A percentile compares a stretch with the other conserved stretches of the same genome.
Evolutionary conservation across 2,329 filamentous ascomycete genomes (phyloP).

Genomic region (Teratosphaeria epicoccoides): DNA sequence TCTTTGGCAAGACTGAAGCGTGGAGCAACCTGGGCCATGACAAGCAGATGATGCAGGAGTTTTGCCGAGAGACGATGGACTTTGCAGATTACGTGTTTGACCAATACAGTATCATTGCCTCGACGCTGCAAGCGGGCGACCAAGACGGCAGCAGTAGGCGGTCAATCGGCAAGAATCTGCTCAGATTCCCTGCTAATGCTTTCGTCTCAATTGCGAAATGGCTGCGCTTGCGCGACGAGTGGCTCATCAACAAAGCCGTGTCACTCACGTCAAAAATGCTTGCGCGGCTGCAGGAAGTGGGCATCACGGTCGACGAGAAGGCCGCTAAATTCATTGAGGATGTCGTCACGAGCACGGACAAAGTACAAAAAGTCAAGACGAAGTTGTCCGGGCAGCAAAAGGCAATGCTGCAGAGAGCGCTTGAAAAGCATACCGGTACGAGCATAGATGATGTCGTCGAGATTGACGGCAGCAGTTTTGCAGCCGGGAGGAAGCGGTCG

Average conservation of each 20-base stretch:
- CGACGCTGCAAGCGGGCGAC: slow-evolving; percentile 46
- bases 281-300: slow-evolving; percentile 64
- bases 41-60: slow-evolving; percentile 73
- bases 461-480: neutral
- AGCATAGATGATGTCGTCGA: slow-evolving; percentile 11
- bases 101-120: slow-evolving; percentile 73
- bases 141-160: slow-evolving; percentile 25
- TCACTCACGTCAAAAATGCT: slow-evolving; percentile 77
- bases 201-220: slow-evolving; percentile 68
- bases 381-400: slow-evolving; percentile 75
- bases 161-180: slow-evolving; percentile 42
- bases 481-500: slow-evolving; percentile 28
- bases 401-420: slow-evolving; percentile 60
- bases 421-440: slow-evolving; percentile 44
- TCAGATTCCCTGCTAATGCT: slow-evolving; percentile 54
- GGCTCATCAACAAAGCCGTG: slow-evolving; percentile 72
- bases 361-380: slow-evolving; percentile 50
- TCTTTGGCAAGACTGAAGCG: slow-evolving; percentile 70
- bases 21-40: slow-evolving; percentile 68
- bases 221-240: slow-evolving; percentile 80
- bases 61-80: slow-evolving; percentile 91
- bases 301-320: slow-evolving; percentile 56
- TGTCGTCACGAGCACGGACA: slow-evolving; percentile 43
- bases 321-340: slow-evolving; percentile 54
- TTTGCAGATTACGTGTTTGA: slow-evolving; percentile 78